Evolutionary conservation across 2,329 filamentous ascomycete genomes (phyloP), one percentile per base, ranked within the genome.

Genomic region (Fusarium avenaceum): DNA sequence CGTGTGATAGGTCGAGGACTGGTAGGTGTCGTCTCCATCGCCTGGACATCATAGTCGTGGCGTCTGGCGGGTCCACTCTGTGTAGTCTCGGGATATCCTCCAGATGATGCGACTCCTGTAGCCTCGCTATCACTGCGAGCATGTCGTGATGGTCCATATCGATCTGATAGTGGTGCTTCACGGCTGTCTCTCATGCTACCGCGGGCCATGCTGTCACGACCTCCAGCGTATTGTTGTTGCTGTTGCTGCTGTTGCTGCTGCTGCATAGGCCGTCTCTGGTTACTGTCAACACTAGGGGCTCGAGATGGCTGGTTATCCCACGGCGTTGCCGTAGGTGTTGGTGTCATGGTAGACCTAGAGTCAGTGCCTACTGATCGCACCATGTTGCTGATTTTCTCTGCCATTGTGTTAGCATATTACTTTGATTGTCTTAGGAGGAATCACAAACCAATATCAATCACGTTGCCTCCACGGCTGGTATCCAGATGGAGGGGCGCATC

Each of bases 1-100:
- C 91, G 92, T 11, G 89, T 86, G 20, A 91, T 86, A 7, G 85
- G 81, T 38, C 91, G 89, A 7, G 93, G 92, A 78, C 89, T 94
- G 67, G 88, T 87, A 19, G 96, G 85, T 33, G 90, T 91, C 0
- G 92, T 93, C 79, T 97, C 95, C 93, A 97, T 97, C 5, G 94
- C 94, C 78, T 98, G 95, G 17, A 97, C 88, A 76, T 98, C 96
- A 75, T 97, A 98, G 76, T 98, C 95, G 76, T 97, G 94, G 56
- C 92, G 90, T 72, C 94, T 88, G 40, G 86, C 85, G 38, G 87
- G 87, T 8, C 86, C 87, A 73, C 88, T 90, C 72, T 92, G 89
- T 17, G 89, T 89, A 4, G 90, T 90, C 66, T 95, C 92, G 26
- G 90, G 86, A 75, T 96, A 97, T 45, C 94, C 93, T 22, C 86